Percentiles rank a stretch among this genome's conserved stretches.
These are phyloP conservation scores for Firmiana major DNA, from an alignment of 345 rosid genomes.

Conservation along the genomic window DNA sequence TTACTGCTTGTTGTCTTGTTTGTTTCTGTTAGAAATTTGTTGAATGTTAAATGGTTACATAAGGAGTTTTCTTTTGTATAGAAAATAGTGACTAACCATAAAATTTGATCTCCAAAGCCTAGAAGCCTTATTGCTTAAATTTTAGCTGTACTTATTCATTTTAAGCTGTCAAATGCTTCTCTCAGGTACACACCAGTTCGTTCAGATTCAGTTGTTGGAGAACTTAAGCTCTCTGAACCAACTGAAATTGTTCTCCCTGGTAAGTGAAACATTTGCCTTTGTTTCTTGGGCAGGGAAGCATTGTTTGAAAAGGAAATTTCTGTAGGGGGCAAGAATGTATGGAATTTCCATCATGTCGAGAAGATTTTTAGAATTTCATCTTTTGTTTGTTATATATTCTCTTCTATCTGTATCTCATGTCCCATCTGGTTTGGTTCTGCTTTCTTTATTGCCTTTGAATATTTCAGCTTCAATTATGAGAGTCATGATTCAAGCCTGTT, in stretches of 20 bases:
- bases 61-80: neutral
- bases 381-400: neutral
- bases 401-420: neutral
- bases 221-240: conserved; percentile 69
- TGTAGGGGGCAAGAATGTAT: neutral
- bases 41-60: neutral
- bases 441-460: neutral
- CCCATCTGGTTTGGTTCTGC: neutral
- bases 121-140: neutral
- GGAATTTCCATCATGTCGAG: neutral
- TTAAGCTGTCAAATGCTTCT: conserved; percentile 20
- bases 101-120: neutral
- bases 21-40: neutral
- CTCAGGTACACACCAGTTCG: conserved; percentile 92
- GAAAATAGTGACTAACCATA: neutral
- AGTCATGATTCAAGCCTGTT: neutral
- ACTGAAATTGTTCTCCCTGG: conserved; percentile 83
- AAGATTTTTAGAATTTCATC: neutral
- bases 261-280: conserved; percentile 21
- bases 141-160: conserved; percentile 3
- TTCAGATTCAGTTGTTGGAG: conserved; percentile 85
- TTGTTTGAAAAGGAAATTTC: neutral
- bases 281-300: conserved; percentile 4
- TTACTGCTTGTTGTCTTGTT: neutral
- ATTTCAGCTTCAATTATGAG: neutral